These are phyloP conservation scores for Termitomyces sp. DNA, from an alignment of 768 basidiomycete genomes.

Conservation along the genomic window DNA sequence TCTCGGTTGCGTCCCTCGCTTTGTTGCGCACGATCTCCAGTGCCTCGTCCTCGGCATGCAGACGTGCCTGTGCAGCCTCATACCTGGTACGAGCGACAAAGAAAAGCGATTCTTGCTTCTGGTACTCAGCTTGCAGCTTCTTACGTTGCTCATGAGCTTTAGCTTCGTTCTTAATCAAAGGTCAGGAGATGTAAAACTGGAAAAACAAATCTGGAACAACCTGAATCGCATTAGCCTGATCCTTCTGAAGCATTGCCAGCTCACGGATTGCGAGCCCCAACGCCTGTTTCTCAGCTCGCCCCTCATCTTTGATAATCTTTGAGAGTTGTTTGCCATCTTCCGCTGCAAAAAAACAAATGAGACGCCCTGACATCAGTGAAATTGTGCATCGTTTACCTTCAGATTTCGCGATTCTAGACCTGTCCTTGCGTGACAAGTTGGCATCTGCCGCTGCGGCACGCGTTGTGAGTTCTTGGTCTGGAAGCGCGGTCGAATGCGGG, in stretches of 20 bases:
- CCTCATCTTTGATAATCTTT: conserved; percentile 70
- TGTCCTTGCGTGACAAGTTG: conserved; percentile 47
- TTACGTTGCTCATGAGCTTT: conserved; percentile 52
- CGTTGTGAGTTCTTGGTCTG: conserved; percentile 35
- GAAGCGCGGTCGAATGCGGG: conserved; percentile 38
- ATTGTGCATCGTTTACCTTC: conserved; percentile 37
- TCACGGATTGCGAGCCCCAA: conserved; percentile 60
- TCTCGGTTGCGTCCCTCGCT: conserved; percentile 56
- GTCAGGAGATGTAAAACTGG: background rate
- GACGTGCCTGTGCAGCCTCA: conserved; percentile 47
- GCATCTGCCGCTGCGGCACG: conserved; percentile 48
- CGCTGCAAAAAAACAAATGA: conserved; percentile 28
- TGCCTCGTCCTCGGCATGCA: conserved; percentile 42
- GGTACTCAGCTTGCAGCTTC: conserved; percentile 52
- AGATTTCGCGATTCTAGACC: conserved; percentile 44
- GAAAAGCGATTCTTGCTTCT: conserved; percentile 61
- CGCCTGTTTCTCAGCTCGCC: conserved; percentile 61
- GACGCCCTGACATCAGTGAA: background rate
- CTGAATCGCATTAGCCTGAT: conserved; percentile 68
- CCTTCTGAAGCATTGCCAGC: conserved; percentile 61
- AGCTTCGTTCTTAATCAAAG: conserved; percentile 47
- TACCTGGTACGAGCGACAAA: conserved; percentile 60
- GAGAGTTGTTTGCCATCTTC: conserved; percentile 60
- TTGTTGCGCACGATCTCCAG: conserved; percentile 50
- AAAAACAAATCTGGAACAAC: conserved; percentile 24